A percentile compares a stretch with the other conserved stretches of the same genome.
phyloP scores from a whole-genome alignment of 805 yeast species.

The Yarrowia divulgata region DNA sequence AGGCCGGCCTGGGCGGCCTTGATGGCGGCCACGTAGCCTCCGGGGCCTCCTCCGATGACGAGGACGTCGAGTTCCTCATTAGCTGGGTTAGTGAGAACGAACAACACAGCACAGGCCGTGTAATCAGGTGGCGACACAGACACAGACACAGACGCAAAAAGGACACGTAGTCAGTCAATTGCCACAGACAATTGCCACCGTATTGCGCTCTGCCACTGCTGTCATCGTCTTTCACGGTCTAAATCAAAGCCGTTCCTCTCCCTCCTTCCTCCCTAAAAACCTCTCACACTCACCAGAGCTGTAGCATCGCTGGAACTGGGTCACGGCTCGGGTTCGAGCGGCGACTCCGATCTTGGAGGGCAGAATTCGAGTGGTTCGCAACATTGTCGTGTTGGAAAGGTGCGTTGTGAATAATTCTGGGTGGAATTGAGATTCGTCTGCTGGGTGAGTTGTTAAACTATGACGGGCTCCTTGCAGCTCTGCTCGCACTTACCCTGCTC shows the following conservation, averaged over 20 bases:
- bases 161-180: too few species aligned
- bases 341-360: constrained; percentile 22
- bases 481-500: constrained; percentile 23
- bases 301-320: constrained; percentile 38
- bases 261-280: too few species aligned
- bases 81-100: constrained; percentile 8
- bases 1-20: constrained; percentile 96
- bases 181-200: too few species aligned
- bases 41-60: constrained; percentile 99
- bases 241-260: too few species aligned
- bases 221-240: too few species aligned
- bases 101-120: too few species aligned
- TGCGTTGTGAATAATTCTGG: not conserved
- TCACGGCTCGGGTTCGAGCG: constrained; percentile 21
- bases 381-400: constrained; percentile 27
- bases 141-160: not conserved
- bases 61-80: constrained; percentile 83
- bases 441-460: constrained; percentile 32
- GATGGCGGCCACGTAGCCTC: constrained; percentile 99
- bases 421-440: not conserved
- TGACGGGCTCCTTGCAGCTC: not conserved
- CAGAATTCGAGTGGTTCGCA: constrained; percentile 36
- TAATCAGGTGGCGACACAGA: too few species aligned
- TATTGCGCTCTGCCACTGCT: too few species aligned
- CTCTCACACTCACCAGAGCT: constrained; percentile 24